These are phyloP conservation scores for Mycosphaerella arachidis DNA, from an alignment of 2,329 filamentous ascomycete species.

Conservation along the genomic window DNA sequence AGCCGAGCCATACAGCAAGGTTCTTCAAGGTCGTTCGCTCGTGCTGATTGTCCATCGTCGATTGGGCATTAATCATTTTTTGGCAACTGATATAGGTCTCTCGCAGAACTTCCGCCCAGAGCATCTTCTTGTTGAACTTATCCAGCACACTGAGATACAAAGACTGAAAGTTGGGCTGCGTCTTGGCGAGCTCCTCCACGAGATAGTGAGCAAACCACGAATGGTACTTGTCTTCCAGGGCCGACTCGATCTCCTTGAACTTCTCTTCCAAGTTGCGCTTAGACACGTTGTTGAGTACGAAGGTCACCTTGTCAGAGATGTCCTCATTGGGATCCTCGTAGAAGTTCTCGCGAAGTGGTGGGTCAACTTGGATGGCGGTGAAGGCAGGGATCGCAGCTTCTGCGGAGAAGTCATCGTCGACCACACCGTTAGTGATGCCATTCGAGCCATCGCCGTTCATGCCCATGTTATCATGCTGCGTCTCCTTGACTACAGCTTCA, in stretches of 20 bases:
- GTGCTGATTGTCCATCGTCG: constrained; percentile 74
- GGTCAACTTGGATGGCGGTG: constrained; percentile 70
- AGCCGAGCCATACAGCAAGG: constrained; percentile 86
- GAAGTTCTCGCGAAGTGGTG: constrained; percentile 56
- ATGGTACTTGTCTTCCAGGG: constrained; percentile 74
- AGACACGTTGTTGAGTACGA: constrained; percentile 94
- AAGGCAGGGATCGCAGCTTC: constrained; percentile 70
- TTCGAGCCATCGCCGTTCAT: constrained; percentile 31
- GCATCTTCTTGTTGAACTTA: constrained; percentile 68
- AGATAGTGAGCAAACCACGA: constrained; percentile 96
- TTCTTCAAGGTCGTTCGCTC: constrained; percentile 91
- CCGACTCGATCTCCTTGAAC: constrained; percentile 72
- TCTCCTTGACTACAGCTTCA: constrained; percentile 29
- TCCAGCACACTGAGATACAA: constrained; percentile 87
- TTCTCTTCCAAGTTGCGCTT: constrained; percentile 82
- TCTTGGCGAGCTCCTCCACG: constrained; percentile 91
- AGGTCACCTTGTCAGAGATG: constrained; percentile 87
- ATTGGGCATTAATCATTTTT: constrained; percentile 84
- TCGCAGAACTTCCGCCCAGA: constrained; percentile 86
- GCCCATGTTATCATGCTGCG: constrained; percentile 25
- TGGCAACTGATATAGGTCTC: constrained; percentile 87
- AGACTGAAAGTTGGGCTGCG: constrained; percentile 93
- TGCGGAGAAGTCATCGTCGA: constrained; percentile 56
- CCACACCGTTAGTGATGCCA: constrained; percentile 67
- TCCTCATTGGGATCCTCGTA: constrained; percentile 82